Base-by-base conservation (phyloP, 768 basidiomycete genomes). In the Hygrophorus pudorinus region DNA sequence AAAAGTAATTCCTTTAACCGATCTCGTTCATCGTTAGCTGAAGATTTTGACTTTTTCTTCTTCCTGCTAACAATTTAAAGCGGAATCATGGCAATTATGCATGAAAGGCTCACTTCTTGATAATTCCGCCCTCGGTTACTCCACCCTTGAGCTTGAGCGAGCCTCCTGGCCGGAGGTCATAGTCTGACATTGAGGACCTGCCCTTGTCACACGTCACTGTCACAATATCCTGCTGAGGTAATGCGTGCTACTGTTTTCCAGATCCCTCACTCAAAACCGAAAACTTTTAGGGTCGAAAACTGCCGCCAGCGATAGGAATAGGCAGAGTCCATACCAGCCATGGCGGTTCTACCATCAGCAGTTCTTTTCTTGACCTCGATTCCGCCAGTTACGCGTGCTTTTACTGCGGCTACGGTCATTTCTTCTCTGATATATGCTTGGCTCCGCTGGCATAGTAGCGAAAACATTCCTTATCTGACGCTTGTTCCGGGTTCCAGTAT, bases 101-200 rank as follows among this genome's bases (percentile, higher is more conserved):
- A 42, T 21, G 49, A 31, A 16, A 48, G 20, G 46, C 78, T 51
- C 52, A 88, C 89, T 90, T 91, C 64, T 91, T 91, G 37, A 80
- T 78, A 45, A 84, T 72, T 2, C 85, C 84, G 45, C 85, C 87
- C 51, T 85, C 87, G 20, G 70, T 68, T 28, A 82, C 81, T 29
- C 75, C 79, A n/a, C 85, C 78, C 67, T 91, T 93, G 57, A 93
- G 73, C 63, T 90, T 93, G 60, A 93, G 83, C 52, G 86, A 80
- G 58, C 90, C 89, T 38, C 87, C 85, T 44, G 86, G 81, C 60
- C 80, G 79, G 64, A 85, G 71, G 66, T 85, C 78, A 64, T 93
- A 92, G 62, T 85, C 86, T 46, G 82, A 79, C 84, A 89, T 89
- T 64, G 49, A 49, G 44, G 27, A 44, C 24, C 47, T 17, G 47